Evolutionary conservation across 2,329 filamentous ascomycete species (phyloP).

Genomic region (Ascochyta clinopodiicola): DNA sequence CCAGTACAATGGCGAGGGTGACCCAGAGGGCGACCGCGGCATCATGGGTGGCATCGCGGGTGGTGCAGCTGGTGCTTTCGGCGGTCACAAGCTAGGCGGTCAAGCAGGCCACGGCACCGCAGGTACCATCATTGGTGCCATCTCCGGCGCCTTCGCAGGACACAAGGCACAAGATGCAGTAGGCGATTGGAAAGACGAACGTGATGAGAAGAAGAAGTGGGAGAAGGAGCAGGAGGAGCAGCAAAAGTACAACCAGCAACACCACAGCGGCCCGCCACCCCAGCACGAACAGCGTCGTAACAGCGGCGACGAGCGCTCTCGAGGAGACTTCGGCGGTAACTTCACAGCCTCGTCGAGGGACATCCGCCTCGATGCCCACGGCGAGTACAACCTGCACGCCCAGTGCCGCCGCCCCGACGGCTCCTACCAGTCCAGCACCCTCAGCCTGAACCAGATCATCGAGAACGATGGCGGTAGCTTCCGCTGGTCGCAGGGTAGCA

Average conservation of each 20-base stretch:
- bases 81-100: conserved; percentile 34
- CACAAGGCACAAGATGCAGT: conserved; percentile 32
- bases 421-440: conserved; percentile 30
- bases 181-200: conserved; percentile 35
- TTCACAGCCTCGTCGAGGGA: conserved; percentile 34
- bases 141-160: conserved; percentile 34
- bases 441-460: conserved; percentile 30
- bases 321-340: conserved; percentile 32
- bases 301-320: conserved; percentile 18
- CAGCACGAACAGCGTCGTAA: conserved; percentile 3
- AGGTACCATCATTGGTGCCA: conserved; percentile 31
- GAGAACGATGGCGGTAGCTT: conserved; percentile 36
- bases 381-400: conserved; percentile 37
- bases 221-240: conserved; percentile 30
- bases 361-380: conserved; percentile 34
- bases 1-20: conserved; percentile 28
- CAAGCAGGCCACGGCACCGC: conserved; percentile 33
- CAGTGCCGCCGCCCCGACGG: conserved; percentile 34
- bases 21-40: conserved; percentile 34
- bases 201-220: conserved; percentile 36
- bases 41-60: conserved; percentile 37
- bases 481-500: conserved; percentile 30
- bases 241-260: conserved; percentile 24
- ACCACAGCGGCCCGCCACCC: conserved; percentile 14
- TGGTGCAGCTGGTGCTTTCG: conserved; percentile 36